Conservation (phyloP, 176 grass and related monocot species). For the Cenchrus americanus region DNA sequence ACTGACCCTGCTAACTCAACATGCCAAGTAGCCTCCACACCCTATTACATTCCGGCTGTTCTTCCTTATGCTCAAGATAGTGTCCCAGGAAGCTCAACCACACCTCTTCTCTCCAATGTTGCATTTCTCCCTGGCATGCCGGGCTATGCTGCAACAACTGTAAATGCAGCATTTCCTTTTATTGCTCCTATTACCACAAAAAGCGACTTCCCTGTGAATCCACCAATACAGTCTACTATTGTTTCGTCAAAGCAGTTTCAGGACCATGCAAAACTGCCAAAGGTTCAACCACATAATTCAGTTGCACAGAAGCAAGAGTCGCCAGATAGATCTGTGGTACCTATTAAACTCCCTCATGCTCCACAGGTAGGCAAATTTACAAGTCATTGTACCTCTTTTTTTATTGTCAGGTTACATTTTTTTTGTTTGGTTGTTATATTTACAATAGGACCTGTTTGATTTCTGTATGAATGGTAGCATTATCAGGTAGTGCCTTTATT, state of each 20-base stretch:
- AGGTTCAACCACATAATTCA: conserved; percentile 46
- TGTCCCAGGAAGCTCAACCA: conserved; percentile 38
- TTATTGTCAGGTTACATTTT: not conserved
- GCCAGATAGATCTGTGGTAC: conserved; percentile 31
- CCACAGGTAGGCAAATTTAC: conserved; percentile 51
- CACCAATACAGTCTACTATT: conserved; percentile 49
- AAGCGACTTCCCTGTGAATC: conserved; percentile 33
- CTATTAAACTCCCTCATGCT: conserved; percentile 38
- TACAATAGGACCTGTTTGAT: not conserved
- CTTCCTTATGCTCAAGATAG: conserved; percentile 55
- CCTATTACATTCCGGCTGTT: conserved; percentile 63
- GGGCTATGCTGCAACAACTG: conserved; percentile 46
- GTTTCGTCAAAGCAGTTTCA: conserved; percentile 63
- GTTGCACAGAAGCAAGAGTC: conserved; percentile 55
- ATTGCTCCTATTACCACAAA: conserved; percentile 44
- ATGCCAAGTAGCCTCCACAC: conserved; percentile 54
- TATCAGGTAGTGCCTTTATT: not conserved
- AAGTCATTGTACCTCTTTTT: not conserved
- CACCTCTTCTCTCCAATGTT: conserved; percentile 41
- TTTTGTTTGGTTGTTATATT: not conserved
- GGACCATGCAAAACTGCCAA: conserved; percentile 40
- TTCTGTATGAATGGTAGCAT: not conserved
- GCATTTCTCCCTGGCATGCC: conserved; percentile 41
- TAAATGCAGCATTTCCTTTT: conserved; percentile 33
- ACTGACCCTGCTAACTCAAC: conserved; percentile 50